Percentiles rank a stretch among this genome's conserved stretches.
These are phyloP conservation scores for Microsporum canis DNA, from an alignment of 2,329 filamentous ascomycete species.

Conservation along the genomic window DNA sequence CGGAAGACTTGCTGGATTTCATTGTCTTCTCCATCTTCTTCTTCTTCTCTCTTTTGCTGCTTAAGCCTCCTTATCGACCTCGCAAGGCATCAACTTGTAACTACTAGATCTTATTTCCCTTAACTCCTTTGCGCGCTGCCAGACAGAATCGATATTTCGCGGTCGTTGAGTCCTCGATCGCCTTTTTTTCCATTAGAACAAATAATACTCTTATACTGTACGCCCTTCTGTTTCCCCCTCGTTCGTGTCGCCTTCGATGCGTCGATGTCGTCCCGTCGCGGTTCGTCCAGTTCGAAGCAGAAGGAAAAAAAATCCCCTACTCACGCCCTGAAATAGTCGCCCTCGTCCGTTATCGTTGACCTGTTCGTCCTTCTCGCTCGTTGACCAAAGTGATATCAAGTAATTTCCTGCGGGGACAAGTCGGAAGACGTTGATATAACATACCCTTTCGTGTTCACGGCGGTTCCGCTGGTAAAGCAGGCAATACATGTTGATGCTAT, in stretches of 20 bases:
- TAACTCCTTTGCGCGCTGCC: not conserved
- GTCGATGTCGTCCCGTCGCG: not conserved
- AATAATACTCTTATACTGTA: not conserved
- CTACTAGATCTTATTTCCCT: not conserved
- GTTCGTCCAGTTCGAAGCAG: not conserved
- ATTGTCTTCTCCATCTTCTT: not conserved
- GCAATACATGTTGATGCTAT: not conserved
- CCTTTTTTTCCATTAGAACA: not conserved
- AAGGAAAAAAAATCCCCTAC: not conserved
- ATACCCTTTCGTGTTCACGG: not conserved
- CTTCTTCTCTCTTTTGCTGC: not conserved
- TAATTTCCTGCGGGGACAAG: not conserved
- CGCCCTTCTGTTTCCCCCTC: not conserved
- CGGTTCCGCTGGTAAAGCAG: not conserved
- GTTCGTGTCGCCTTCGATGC: not conserved
- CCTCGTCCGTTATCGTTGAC: not conserved
- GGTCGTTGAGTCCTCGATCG: not conserved
- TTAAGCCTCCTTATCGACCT: not conserved
- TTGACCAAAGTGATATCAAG: not conserved
- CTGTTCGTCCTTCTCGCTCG: not conserved
- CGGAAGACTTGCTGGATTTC: not conserved
- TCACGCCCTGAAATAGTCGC: not conserved
- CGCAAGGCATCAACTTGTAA: not conserved
- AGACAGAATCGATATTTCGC: not conserved
- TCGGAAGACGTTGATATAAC: not conserved